Evolutionary conservation across 176 grass and related monocot species (phyloP), one percentile per base, ranked within the genome.

Genomic region (Eragrostis curvula): DNA sequence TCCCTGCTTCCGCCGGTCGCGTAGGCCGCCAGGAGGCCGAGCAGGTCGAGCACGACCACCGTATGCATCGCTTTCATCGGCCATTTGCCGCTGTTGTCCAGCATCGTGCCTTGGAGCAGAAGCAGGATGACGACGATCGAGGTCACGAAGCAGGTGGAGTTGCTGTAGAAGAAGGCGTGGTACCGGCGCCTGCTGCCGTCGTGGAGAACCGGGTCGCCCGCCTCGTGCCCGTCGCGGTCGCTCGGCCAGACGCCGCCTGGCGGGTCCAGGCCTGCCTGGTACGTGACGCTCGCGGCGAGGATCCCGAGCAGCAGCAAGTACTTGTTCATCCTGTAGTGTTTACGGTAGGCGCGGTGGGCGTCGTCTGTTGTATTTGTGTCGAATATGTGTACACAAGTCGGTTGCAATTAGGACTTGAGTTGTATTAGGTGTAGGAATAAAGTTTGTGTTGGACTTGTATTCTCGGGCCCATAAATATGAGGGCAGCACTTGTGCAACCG

Each of bases 231-330:
- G 13, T 27, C 2, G 20, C 47, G 56, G 2, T 51, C 66, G 32
- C 32, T 36, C 2, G 32, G 76, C 84, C 84, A 86, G 45, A 73
- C 12, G 3, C 76, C 84, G 43, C 84, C 76, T 0, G 84, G 84
- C 1, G 76, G 84, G 21, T 5, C 57, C 23, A 86, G 44, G 12
- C 84, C 84, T 2, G 32, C 32, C 32, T 36, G 32, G 32, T 36
- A 36, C 32, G 32, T 36, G 32, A 36, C 32, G 32, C 75, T 69
- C 6, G 84, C 76, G 0, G 84, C 84, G 6, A 86, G 50, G 13
- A 70, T 86, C 7, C 62, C 72, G 9, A 85, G 73, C 1, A 85
- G 73, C 61, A 77, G 46, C 39, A 85, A 9, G 36, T 56, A 60
- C 75, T 56, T 75, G 13, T 60, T 17, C 71, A 18, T 46, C 32